Percentiles rank a stretch among this genome's conserved stretches.
Conservation (phyloP, 2,329 filamentous ascomycete genomes). For the Ceratocystis ficicola region DNA sequence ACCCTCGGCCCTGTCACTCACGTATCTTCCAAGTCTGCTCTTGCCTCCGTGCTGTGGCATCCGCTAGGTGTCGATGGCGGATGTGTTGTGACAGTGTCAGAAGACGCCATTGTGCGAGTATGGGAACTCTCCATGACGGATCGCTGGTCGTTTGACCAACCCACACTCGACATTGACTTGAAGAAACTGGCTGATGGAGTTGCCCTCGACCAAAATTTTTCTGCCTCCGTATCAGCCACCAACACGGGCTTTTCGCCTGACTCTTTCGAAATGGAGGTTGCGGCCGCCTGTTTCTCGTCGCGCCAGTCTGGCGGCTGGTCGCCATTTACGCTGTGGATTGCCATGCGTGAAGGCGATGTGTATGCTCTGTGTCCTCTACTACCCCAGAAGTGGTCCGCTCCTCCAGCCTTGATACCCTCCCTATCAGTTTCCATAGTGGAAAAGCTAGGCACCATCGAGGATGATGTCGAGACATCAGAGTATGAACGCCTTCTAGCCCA, state of each 20-base stretch:
- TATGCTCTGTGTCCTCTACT: slow-evolving; percentile 88
- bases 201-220: slow-evolving; percentile 70
- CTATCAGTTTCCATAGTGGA: slow-evolving; percentile 72
- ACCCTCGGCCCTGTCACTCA: slow-evolving; percentile 88
- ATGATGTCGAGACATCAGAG: slow-evolving; percentile 43
- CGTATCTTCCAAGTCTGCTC: slow-evolving; percentile 68
- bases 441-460: slow-evolving; percentile 52
- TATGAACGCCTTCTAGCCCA: slow-evolving; percentile 46
- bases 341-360: slow-evolving; percentile 87
- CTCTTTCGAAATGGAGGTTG: slow-evolving; percentile 84
- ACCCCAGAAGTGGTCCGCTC: slow-evolving; percentile 72
- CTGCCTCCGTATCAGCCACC: slow-evolving; percentile 58
- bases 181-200: slow-evolving; percentile 79
- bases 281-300: slow-evolving; percentile 66
- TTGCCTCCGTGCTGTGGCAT: slow-evolving; percentile 82
- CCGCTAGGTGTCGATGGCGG: slow-evolving; percentile 72
- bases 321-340: slow-evolving; percentile 90
- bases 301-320: slow-evolving; percentile 72
- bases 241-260: slow-evolving; percentile 81
- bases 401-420: slow-evolving; percentile 64
- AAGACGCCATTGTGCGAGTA: slow-evolving; percentile 73
- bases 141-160: slow-evolving; percentile 75
- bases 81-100: slow-evolving; percentile 77
- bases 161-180: slow-evolving; percentile 73
- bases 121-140: slow-evolving; percentile 84